Percentiles rank a stretch among this genome's conserved stretches.
These are phyloP conservation scores for Oryza coarctata DNA, from an alignment of 176 grass and related monocot genomes.

Conservation along the genomic window DNA sequence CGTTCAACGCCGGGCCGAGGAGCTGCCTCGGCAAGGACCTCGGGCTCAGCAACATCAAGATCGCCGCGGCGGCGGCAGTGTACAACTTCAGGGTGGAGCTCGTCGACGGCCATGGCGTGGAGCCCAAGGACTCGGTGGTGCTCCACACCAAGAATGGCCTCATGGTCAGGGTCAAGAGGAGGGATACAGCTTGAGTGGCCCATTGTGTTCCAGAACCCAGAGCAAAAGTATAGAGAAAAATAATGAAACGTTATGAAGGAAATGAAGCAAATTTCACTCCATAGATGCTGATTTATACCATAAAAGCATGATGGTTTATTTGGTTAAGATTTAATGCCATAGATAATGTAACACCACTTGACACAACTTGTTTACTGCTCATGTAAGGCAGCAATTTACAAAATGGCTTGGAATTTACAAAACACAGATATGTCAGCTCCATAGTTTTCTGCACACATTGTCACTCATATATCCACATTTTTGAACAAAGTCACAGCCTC, in stretches of 20 bases:
- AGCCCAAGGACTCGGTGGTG: constrained; percentile 53
- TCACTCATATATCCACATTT: not conserved
- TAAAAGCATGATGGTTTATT: not conserved
- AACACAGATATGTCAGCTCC: not conserved
- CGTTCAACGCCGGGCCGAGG: constrained; percentile 57
- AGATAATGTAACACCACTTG: not conserved
- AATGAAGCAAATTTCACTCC: not conserved
- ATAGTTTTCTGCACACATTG: not conserved
- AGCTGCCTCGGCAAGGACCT: constrained; percentile 57
- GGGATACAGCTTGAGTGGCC: constrained; percentile 9
- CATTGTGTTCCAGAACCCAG: not conserved
- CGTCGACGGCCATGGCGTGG: constrained; percentile 34
- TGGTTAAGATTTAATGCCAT: no score
- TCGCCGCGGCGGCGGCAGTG: constrained; percentile 29
- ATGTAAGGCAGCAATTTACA: not conserved
- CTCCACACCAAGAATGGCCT: constrained; percentile 58
- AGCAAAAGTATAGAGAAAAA: not conserved
- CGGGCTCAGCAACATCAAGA: constrained; percentile 49
- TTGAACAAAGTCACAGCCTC: not conserved
- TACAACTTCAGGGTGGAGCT: constrained; percentile 55
- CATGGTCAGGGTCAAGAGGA: constrained; percentile 38
- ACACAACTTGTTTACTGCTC: not conserved
- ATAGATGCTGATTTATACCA: not conserved
- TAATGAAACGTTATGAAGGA: not conserved
- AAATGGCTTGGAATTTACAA: not conserved